Percentiles rank a stretch among this genome's conserved stretches.
phyloP scores from a whole-genome alignment of 129 eudicot species.

The sunflower (Helianthus annuus) region HanXRQr2.0-SUNRISE NC_035433.2:111074309-111074808 shows the following conservation, averaged over 20 bases:
- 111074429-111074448: conserved; percentile 42
- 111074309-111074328: conserved; percentile 22
- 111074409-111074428: conserved; percentile 53
- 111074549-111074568: neutral
- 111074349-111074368: neutral
- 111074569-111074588: neutral
- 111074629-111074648: conserved; percentile 63
- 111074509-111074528: conserved; percentile 59
- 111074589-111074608: conserved; percentile 27
- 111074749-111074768: conserved; percentile 43
- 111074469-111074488: conserved; percentile 65
- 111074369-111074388: neutral
- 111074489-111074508: conserved; percentile 59
- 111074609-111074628: conserved; percentile 53
- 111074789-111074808: conserved; percentile 77
- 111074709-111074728: conserved; percentile 50
- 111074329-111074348: neutral
- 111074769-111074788: conserved; percentile 68
- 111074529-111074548: neutral
- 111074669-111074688: conserved; percentile 48
- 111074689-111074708: conserved; percentile 45
- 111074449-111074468: conserved; percentile 74
- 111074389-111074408: conserved; percentile 47
- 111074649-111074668: conserved; percentile 59
- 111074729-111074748: conserved; percentile 26